Evolutionary conservation across 495 filamentous ascomycete genomes (phyloP), one percentile per base, ranked within the genome.

Genomic region (Bryoglossum gracile): DNA sequence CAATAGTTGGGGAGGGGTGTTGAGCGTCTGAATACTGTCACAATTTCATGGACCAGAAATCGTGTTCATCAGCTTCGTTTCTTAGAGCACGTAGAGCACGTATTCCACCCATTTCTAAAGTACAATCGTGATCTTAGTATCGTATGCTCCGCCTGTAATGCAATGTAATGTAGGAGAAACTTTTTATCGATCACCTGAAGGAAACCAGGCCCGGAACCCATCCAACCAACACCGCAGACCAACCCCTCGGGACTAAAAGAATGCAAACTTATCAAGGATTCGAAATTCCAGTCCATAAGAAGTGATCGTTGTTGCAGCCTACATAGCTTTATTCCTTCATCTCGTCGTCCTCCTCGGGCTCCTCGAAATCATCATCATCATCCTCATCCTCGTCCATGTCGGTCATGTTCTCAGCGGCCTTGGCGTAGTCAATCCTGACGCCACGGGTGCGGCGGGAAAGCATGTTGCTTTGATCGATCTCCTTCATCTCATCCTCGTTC

Each of bases 391-490:
- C 85, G 1, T 84, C 85, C 34, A 81, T 77, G 30, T 73, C 72
- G 10, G 81, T 83, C 43, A 75, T 73, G 62, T 80, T 75, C 57
- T 78, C 66, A n/a, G 83, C 84, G 8, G 86, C 86, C 65, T 89
- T 84, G 55, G 81, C 83, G 63, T 83, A 94, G 71, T 94, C 83
- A 54, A 94, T 88, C 33, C 68, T 65, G 35, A 68, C 68, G 55
- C 86, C 84, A 56, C 92, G 90, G 32, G 92, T 98, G 64, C 92
- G 90, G 34, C 83, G 77, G 61, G 52, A 39, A 61, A 97, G 80
- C 68, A 97, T 95, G 74, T 96, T 96, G 55, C 77, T 75, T 30
- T 76, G 67, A 62, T 94, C 87, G 64, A 97, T 94, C 65, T 89
- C 89, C 64, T 89, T 86, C 70, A 95, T 80, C 67, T 86, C 82